A percentile compares a stretch with the other conserved stretches of the same genome.
Evolutionary conservation across 352 stramenopile genomes (phyloP).

Genomic region (Globisporangium paroecandrum): DNA sequence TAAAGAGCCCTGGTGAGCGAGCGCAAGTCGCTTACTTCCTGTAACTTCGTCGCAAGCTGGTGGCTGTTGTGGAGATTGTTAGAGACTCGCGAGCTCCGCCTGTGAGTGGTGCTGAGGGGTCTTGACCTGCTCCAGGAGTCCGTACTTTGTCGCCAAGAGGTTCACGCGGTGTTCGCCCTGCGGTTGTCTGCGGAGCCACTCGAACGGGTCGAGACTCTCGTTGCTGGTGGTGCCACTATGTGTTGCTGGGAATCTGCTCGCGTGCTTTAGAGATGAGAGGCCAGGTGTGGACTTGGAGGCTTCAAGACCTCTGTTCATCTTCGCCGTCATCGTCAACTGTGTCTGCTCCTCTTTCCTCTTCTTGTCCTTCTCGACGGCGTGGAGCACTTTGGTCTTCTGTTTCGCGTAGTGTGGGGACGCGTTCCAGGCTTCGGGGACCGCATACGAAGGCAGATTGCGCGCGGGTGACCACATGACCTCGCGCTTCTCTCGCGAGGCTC

Average conservation of each 20-base stretch:
- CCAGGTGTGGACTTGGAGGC: constrained; percentile 2
- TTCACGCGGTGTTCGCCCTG: constrained; percentile 56
- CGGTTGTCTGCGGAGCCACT: constrained; percentile 46
- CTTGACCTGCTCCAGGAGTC: constrained; percentile 37
- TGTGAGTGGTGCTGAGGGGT: constrained; percentile 13
- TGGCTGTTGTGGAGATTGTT: not conserved
- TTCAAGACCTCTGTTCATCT: not conserved
- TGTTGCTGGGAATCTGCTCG: not conserved
- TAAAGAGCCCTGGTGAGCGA: not conserved
- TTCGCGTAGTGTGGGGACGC: constrained; percentile 53
- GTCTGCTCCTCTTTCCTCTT: constrained; percentile 10
- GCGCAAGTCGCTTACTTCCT: not conserved
- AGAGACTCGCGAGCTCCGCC: not conserved
- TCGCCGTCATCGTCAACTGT: not conserved
- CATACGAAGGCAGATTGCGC: constrained; percentile 29
- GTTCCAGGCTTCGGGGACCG: constrained; percentile 46
- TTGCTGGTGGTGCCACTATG: not conserved
- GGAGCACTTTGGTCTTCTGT: constrained; percentile 43
- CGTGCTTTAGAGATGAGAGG: constrained; percentile 2
- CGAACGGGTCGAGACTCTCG: constrained; percentile 42
- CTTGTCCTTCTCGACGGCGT: constrained; percentile 20
- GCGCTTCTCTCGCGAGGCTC: constrained; percentile 36
- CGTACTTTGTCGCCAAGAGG: constrained; percentile 39
- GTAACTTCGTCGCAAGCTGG: not conserved
- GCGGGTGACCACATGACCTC: constrained; percentile 49